Evolutionary conservation across 164 flowering plant species (phyloP).

Genomic region (Dillenia suffruticosa): DNA sequence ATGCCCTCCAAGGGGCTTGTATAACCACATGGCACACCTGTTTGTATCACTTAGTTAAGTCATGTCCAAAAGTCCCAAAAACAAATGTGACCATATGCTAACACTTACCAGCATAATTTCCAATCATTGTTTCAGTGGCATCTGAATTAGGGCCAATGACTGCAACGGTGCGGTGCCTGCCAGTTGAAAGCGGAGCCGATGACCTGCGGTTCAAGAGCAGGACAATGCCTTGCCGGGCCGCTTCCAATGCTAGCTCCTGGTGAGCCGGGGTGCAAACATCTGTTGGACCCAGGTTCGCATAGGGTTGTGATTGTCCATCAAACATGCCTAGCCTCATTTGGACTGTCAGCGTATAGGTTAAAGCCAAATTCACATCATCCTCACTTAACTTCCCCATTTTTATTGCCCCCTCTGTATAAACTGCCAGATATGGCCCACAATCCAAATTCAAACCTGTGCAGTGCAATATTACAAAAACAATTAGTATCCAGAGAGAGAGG

Average conservation of each 20-base stretch:
- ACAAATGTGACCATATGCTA: neutral
- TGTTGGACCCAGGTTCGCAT: slow-evolving; percentile 41
- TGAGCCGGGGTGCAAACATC: slow-evolving; percentile 63
- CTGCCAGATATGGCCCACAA: slow-evolving; percentile 61
- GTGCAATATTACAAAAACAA: neutral
- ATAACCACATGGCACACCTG: slow-evolving; percentile 56
- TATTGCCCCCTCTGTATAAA: slow-evolving; percentile 45
- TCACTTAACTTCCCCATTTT: slow-evolving; percentile 31
- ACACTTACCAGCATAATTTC: slow-evolving; percentile 58
- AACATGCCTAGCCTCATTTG: slow-evolving; percentile 79
- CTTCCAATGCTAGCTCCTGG: slow-evolving; percentile 53
- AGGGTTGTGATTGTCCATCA: slow-evolving; percentile 56
- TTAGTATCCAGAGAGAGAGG: too few species aligned
- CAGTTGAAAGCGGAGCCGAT: slow-evolving; percentile 42
- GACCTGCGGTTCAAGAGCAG: slow-evolving; percentile 36
- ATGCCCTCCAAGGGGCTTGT: slow-evolving; percentile 61
- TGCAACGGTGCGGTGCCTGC: slow-evolving; percentile 17
- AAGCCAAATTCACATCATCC: slow-evolving; percentile 48
- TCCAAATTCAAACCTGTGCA: slow-evolving; percentile 60
- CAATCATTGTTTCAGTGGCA: slow-evolving; percentile 61
- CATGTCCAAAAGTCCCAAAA: neutral
- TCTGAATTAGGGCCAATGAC: slow-evolving; percentile 73
- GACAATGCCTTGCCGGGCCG: slow-evolving; percentile 69
- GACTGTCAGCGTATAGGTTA: slow-evolving; percentile 39
- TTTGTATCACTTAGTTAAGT: neutral